Percentiles rank a stretch among this genome's conserved stretches.
phyloP scores from a whole-genome alignment of 2,329 filamentous ascomycete species.

The Aspergillus jensenii region DNA sequence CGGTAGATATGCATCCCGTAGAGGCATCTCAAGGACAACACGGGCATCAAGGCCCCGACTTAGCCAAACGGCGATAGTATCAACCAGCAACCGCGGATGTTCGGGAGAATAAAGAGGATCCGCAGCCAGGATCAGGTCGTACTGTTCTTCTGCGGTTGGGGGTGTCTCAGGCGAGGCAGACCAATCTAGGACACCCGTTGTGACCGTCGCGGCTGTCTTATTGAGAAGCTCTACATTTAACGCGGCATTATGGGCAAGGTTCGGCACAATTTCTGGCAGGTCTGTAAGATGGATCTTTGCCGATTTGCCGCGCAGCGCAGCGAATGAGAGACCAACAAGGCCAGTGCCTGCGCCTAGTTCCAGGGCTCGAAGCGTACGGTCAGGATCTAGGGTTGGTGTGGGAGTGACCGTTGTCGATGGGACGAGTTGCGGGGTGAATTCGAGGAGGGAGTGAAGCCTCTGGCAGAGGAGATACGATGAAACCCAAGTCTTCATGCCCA shows the following conservation, averaged over 20 bases:
- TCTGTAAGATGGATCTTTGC: conserved; percentile 75
- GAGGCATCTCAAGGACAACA: conserved; percentile 76
- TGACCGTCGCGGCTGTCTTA: conserved; percentile 56
- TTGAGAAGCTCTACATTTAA: conserved; percentile 61
- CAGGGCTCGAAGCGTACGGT: conserved; percentile 49
- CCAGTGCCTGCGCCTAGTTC: conserved; percentile 91
- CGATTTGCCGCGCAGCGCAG: conserved; percentile 60
- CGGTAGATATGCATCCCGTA: conserved; percentile 65
- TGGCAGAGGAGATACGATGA: conserved; percentile 83
- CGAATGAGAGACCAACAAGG: conserved; percentile 82
- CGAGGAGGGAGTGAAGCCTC: conserved; percentile 56
- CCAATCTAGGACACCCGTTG: conserved; percentile 74
- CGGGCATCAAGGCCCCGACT: conserved; percentile 57
- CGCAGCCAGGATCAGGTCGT: conserved; percentile 73
- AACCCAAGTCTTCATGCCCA: conserved; percentile 95
- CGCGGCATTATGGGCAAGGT: conserved; percentile 71
- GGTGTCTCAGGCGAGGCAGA: conserved; percentile 32
- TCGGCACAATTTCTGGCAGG: conserved; percentile 77
- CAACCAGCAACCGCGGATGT: conserved; percentile 72
- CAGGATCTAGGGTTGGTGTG: conserved; percentile 13
- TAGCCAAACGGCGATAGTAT: conserved; percentile 69
- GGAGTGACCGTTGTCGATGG: conserved; percentile 23
- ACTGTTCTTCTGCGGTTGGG: conserved; percentile 35
- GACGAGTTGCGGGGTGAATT: conserved; percentile 32
- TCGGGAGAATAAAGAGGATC: conserved; percentile 85